Percentiles rank a stretch among this genome's conserved stretches.
phyloP scores from a whole-genome alignment of 805 yeast genomes.

The Phaffomyces opuntiae region DNA sequence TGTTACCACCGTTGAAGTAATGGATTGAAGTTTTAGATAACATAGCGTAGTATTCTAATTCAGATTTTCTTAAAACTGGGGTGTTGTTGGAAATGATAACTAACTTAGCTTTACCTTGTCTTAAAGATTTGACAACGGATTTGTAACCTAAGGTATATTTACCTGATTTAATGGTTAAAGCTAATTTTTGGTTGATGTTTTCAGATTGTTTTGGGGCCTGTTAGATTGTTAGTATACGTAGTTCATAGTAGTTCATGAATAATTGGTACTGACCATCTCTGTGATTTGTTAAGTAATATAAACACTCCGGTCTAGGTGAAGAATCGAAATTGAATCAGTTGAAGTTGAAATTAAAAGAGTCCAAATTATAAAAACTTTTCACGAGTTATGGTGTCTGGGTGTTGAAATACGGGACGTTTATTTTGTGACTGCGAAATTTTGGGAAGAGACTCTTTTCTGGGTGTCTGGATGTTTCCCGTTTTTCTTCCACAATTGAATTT shows the following conservation, averaged over 20 bases:
- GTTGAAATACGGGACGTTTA: neutral
- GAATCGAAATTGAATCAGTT: conserved; percentile 4
- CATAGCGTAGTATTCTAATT: conserved; percentile 99
- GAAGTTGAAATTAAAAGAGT: conserved; percentile 1
- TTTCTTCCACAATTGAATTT: conserved; percentile 5
- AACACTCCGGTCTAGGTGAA: conserved; percentile 87
- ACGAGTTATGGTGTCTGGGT: conserved; percentile 4
- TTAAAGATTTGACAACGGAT: conserved; percentile 95
- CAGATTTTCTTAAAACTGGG: conserved; percentile 99
- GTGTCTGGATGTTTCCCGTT: conserved; percentile 1
- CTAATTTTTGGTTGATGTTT: conserved; percentile 95
- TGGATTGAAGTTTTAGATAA: conserved; percentile 91
- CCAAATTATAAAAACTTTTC: neutral
- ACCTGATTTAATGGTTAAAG: conserved; percentile 98
- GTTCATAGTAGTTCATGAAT: neutral
- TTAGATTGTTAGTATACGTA: conserved; percentile 32
- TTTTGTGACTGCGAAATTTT: neutral
- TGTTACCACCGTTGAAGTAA: conserved; percentile 99
- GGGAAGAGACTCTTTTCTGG: neutral
- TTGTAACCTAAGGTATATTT: conserved; percentile 99
- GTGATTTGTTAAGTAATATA: conserved; percentile 43
- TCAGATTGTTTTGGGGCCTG: conserved; percentile 97
- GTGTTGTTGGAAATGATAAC: conserved; percentile 98
- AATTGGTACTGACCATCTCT: conserved; percentile 89
- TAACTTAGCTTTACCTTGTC: conserved; percentile 99